Evolutionary conservation across 2,329 filamentous ascomycete genomes (phyloP).

Genomic region (Ampelomyces quisqualis): DNA sequence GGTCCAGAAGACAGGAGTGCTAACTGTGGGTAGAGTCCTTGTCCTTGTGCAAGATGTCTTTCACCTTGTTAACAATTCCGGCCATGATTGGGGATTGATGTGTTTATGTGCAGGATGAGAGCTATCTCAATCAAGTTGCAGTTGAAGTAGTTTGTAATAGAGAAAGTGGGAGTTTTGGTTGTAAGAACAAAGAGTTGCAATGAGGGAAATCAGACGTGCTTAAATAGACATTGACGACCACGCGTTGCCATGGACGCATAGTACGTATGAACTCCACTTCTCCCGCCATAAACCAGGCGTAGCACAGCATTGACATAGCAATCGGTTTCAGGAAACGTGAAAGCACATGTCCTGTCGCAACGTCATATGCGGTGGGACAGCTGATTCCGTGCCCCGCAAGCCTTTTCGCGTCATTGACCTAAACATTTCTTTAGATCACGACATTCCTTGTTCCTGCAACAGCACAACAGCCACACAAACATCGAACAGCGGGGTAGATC

Average conservation of each 20-base stretch:
- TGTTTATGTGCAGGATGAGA: not conserved
- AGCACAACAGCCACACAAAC: constrained; percentile 1
- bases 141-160: not conserved
- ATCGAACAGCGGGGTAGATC: not conserved
- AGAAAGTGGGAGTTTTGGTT: not conserved
- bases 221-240: too few species aligned
- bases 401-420: not conserved
- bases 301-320: not conserved
- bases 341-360: not conserved
- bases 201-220: too few species aligned
- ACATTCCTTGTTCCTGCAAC: not conserved
- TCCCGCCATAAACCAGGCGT: not conserved
- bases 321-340: not conserved
- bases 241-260: too few species aligned
- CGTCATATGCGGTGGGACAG: not conserved
- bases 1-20: not conserved
- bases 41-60: constrained; percentile 2
- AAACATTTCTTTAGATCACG: not conserved
- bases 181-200: too few species aligned
- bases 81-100: constrained; percentile 1
- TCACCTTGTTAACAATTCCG: constrained; percentile 3
- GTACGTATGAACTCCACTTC: not conserved
- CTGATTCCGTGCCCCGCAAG: not conserved
- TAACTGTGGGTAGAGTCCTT: constrained; percentile 1
- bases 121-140: too few species aligned